phyloP scores from a whole-genome alignment of 169 alveolate genomes.

The Cryptosporidium xiaoi region DNA sequence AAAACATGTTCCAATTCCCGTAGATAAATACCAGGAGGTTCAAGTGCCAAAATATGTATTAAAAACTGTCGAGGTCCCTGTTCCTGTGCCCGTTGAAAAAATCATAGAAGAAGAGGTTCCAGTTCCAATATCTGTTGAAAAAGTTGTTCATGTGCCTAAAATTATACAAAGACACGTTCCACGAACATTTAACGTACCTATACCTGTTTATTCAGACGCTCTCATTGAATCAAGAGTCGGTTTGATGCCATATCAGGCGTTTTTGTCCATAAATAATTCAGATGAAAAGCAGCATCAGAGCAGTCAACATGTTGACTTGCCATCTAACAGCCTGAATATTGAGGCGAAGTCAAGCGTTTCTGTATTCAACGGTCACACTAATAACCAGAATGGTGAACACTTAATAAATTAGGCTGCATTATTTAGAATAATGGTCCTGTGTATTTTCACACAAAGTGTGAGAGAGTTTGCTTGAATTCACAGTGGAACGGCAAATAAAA shows the following conservation, averaged over 20 bases:
- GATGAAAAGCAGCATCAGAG: conserved; percentile 4
- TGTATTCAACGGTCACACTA: conserved; percentile 4
- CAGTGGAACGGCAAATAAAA: too few relatives aligned
- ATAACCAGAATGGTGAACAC: not conserved
- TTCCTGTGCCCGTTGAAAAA: conserved; percentile 72
- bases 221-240: conserved; percentile 70
- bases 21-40: conserved; percentile 69
- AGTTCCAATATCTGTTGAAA: conserved; percentile 67
- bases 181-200: conserved; percentile 66
- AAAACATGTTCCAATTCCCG: conserved; percentile 55
- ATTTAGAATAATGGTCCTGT: too few relatives aligned
- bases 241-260: conserved; percentile 64
- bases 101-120: conserved; percentile 71
- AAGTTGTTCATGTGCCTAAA: conserved; percentile 70
- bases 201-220: conserved; percentile 72
- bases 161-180: conserved; percentile 74
- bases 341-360: conserved; percentile 21
- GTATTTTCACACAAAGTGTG: too few relatives aligned
- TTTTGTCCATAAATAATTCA: conserved; percentile 40
- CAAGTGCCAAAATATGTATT: conserved; percentile 72
- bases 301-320: not conserved
- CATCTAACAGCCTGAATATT: not conserved
- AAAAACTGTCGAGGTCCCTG: conserved; percentile 69
- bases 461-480: too few relatives aligned
- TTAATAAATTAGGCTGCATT: too few relatives aligned